Percentiles rank a stretch among this genome's conserved stretches.
phyloP scores from a whole-genome alignment of 257 asterid genomes.

The Henckelia pumila region DNA sequence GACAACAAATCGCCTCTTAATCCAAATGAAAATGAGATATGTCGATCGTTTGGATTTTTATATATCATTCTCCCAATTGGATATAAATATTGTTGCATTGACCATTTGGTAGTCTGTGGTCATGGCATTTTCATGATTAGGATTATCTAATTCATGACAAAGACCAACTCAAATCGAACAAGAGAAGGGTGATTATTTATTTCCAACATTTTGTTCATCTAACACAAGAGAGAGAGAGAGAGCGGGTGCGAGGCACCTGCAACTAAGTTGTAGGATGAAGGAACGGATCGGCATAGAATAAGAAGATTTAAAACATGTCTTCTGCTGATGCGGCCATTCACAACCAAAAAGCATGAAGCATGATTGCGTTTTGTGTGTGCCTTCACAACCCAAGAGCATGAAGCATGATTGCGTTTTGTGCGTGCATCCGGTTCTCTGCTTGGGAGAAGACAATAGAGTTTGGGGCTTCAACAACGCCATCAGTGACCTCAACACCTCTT shows the following conservation, averaged over 20 bases:
- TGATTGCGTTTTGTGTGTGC: constrained; percentile 92
- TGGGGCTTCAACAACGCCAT: constrained; percentile 78
- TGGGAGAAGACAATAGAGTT: constrained; percentile 86
- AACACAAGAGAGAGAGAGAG: no score
- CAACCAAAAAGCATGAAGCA: constrained; percentile 87
- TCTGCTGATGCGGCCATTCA: no score
- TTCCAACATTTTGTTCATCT: neutral
- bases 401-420: constrained; percentile 92
- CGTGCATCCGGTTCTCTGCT: constrained; percentile 94
- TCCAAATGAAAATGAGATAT: no score
- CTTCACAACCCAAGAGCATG: constrained; percentile 73
- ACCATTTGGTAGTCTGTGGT: no score
- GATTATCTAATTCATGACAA: no score
- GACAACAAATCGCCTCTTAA: no score
- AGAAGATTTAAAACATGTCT: constrained; percentile 3
- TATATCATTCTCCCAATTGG: no score
- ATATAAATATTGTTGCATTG: no score
- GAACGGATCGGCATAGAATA: neutral
- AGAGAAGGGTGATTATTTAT: neutral
- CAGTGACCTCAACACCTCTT: constrained; percentile 77
- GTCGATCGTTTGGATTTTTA: no score
- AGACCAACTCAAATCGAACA: neutral
- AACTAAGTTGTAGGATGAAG: neutral
- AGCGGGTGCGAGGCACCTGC: neutral
- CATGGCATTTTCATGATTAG: no score